These are phyloP conservation scores for Ogataea pini DNA, from an alignment of 805 yeast species.

Conservation along the genomic window DNA sequence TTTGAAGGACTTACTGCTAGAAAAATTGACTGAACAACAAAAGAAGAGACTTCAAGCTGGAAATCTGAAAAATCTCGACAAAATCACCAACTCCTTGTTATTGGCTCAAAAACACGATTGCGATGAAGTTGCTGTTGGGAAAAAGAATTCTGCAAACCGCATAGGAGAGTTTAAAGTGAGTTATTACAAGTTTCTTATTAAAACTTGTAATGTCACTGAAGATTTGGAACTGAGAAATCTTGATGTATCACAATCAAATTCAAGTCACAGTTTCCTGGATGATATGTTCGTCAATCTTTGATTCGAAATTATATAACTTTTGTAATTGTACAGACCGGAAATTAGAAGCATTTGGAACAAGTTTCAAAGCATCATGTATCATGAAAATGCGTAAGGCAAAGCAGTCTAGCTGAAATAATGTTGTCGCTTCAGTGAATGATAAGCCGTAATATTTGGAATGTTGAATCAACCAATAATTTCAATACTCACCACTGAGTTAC, in stretches of 20 bases:
- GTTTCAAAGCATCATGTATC: background rate
- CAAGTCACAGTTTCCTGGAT: slow-evolving; percentile 7
- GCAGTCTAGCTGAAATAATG: background rate
- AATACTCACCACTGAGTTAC: slow-evolving; percentile 52
- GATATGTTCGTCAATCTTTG: slow-evolving; percentile 10
- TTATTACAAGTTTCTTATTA: slow-evolving; percentile 14
- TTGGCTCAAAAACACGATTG: slow-evolving; percentile 14
- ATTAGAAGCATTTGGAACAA: slow-evolving; percentile 1
- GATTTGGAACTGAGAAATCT: background rate
- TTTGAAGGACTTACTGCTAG: slow-evolving; percentile 27
- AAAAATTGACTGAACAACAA: slow-evolving; percentile 23
- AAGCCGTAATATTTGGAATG: too few relatives aligned
- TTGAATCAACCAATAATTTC: slow-evolving; percentile 37
- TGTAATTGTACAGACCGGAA: slow-evolving; percentile 5
- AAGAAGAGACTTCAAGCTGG: slow-evolving; percentile 26
- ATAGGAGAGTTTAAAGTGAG: slow-evolving; percentile 25
- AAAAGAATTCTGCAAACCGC: background rate
- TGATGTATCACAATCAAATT: background rate
- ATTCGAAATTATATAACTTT: background rate
- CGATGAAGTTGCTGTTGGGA: background rate
- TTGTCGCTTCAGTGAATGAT: background rate
- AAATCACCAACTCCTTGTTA: slow-evolving; percentile 14
- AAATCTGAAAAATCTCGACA: slow-evolving; percentile 26
- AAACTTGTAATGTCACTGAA: background rate
- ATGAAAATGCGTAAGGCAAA: background rate